Evolutionary conservation across 83 land plant species (phyloP).

Genomic region (Larix sibirica): DNA sequence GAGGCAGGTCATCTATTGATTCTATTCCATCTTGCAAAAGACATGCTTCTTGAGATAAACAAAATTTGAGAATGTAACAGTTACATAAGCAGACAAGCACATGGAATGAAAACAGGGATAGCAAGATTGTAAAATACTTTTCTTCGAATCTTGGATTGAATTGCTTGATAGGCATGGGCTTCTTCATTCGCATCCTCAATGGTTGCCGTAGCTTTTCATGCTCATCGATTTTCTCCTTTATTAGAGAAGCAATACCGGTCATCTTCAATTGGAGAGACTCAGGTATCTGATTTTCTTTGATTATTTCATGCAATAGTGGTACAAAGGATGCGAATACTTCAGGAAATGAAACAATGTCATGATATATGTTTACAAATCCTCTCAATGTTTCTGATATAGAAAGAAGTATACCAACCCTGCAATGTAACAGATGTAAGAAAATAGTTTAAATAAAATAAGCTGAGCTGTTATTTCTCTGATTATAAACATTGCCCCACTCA

Average conservation of each 20-base stretch:
- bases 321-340: constrained; percentile 80
- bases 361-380: constrained; percentile 66
- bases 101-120: constrained; percentile 15
- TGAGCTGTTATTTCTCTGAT: neutral
- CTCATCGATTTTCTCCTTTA: constrained; percentile 50
- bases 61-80: neutral
- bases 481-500: neutral
- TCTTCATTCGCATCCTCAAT: constrained; percentile 76
- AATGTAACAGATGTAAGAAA: constrained; percentile 12
- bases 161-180: constrained; percentile 77
- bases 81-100: neutral
- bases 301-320: constrained; percentile 46
- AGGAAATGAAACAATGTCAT: constrained; percentile 65
- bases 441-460: neutral
- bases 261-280: constrained; percentile 28
- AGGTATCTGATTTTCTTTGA: constrained; percentile 39
- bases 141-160: constrained; percentile 92
- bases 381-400: constrained; percentile 52
- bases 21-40: neutral
- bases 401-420: constrained; percentile 63
- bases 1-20: neutral
- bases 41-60: neutral
- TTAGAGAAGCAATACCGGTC: constrained; percentile 30
- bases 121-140: constrained; percentile 52
- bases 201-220: constrained; percentile 64